Conservation (phyloP, 371 early-diverging fungal genomes). For the Mucor plumbeus region DNA sequence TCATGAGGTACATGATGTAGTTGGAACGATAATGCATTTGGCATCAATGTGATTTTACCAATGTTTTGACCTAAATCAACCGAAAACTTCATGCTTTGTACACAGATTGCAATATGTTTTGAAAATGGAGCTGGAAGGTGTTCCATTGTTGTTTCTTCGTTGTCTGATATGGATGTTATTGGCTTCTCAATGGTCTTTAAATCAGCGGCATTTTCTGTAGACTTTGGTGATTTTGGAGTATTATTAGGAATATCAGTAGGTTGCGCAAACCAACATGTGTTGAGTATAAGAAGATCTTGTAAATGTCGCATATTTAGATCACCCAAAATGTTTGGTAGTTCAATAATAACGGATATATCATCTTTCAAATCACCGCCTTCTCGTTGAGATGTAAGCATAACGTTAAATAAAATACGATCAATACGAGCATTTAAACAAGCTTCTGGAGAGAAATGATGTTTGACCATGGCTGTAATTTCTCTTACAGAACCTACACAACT, state of each 20-base stretch:
- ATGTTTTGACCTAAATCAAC: conserved; percentile 81
- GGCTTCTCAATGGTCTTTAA: not conserved
- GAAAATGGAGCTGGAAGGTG: conserved; percentile 46
- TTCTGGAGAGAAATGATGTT: conserved; percentile 85
- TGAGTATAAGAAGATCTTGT: conserved; percentile 76
- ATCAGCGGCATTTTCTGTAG: not conserved
- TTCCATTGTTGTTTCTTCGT: not conserved
- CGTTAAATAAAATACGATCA: conserved; percentile 64
- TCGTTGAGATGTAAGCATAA: conserved; percentile 58
- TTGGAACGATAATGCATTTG: conserved; percentile 53
- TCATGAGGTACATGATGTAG: conserved; percentile 54
- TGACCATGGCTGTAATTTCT: conserved; percentile 66
- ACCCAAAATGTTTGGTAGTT: conserved; percentile 58
- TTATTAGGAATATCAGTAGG: not conserved
- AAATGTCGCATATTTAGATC: conserved; percentile 79
- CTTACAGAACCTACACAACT: conserved; percentile 68
- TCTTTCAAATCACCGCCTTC: conserved; percentile 40
- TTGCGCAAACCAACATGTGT: conserved; percentile 69
- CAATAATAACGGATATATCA: conserved; percentile 64
- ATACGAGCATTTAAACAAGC: conserved; percentile 72
- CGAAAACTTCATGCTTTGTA: conserved; percentile 58
- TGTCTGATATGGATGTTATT: not conserved
- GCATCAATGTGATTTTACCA: conserved; percentile 62
- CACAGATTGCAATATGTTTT: conserved; percentile 54
- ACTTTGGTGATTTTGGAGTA: not conserved